A percentile compares a stretch with the other conserved stretches of the same genome.
Evolutionary conservation across 805 yeast species (phyloP).

Genomic region (Blastobotrys robertii): DNA sequence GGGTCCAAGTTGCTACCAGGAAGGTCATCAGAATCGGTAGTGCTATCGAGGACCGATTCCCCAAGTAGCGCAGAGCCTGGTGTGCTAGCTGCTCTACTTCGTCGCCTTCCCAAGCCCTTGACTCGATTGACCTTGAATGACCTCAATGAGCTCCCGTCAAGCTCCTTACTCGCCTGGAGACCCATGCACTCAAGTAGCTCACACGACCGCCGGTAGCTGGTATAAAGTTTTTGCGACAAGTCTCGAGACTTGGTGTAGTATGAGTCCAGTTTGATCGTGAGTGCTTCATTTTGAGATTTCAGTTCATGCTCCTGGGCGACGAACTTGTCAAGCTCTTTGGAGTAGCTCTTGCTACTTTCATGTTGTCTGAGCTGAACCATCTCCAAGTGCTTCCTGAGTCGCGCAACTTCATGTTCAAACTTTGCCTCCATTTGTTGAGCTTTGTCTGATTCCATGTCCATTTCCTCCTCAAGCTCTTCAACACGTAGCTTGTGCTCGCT

Average conservation of each 20-base stretch:
- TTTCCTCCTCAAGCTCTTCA: constrained; percentile 42
- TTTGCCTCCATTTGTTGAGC: constrained; percentile 8
- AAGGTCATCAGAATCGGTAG: constrained; percentile 1
- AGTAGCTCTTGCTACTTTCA: constrained; percentile 9
- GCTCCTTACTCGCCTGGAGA: constrained; percentile 42
- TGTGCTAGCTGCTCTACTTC: background rate
- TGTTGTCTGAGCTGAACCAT: constrained; percentile 24
- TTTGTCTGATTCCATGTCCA: constrained; percentile 25
- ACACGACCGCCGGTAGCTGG: constrained; percentile 34
- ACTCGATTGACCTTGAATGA: constrained; percentile 46
- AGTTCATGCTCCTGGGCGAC: constrained; percentile 5
- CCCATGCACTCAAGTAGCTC: constrained; percentile 68
- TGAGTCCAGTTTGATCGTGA: constrained; percentile 16
- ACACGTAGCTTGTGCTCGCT: constrained; percentile 34
- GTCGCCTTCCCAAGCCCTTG: constrained; percentile 42
- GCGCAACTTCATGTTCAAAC: constrained; percentile 27
- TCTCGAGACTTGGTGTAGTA: constrained; percentile 33
- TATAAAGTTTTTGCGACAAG: constrained; percentile 32
- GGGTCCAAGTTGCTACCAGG: constrained; percentile 6
- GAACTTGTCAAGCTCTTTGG: constrained; percentile 8
- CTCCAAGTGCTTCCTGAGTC: constrained; percentile 33
- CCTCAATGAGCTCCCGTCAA: constrained; percentile 34
- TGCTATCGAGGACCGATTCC: constrained; percentile 1
- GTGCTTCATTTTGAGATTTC: constrained; percentile 1
- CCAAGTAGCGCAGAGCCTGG: background rate